Evolutionary conservation across 208 protist genomes (phyloP), one percentile per base, ranked within the genome.

Genomic region (Acanthamoeba lenticulata): DNA sequence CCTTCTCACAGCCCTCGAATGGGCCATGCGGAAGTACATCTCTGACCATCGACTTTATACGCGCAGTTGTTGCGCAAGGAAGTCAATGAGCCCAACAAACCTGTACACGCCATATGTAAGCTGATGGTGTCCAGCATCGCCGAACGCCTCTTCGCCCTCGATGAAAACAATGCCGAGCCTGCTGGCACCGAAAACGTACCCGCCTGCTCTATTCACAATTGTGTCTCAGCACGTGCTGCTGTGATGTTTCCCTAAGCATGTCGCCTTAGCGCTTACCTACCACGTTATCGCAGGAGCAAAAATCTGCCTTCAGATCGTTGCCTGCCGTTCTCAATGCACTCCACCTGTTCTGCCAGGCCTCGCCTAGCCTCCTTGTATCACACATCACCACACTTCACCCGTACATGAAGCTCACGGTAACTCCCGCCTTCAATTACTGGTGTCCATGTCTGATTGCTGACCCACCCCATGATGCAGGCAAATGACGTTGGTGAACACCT

Each of bases 361-460:
- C 42, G 38, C 89, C 89, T 27, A 62, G 38, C n/a, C 65, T 93
- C 15, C 89, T 93, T n/a, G n/a, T 93, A 29, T 62, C 89, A 13
- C 89, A 93, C 47, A 52, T 93, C 40, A 74, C 38, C 2, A 93
- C 89, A 15, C 42, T 93, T 6, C 89, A 93, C 29, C 89, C 89
- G 13, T 93, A 93, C 65, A 55, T 93, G 67, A 93, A 93, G 67
- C 67, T 93, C 15, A 27, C 44, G 65, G 89, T 93, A 81, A 29
- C 27, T 40, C 2, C 42, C n/a, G 21, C 24, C 17, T 55, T 11
- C 47, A 57, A 57, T 13, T 57, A 57, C 49, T 57, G 3, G 57
- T 32, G 7, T 65, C 17, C 27, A 40, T 89, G 1, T 9, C 6
- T 60, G 6, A 11, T 27, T 65, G 40, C 17, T 24, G 38, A 86